These are phyloP conservation scores for Hygrocybe punicea DNA, from an alignment of 768 basidiomycete genomes.

Conservation along the genomic window DNA sequence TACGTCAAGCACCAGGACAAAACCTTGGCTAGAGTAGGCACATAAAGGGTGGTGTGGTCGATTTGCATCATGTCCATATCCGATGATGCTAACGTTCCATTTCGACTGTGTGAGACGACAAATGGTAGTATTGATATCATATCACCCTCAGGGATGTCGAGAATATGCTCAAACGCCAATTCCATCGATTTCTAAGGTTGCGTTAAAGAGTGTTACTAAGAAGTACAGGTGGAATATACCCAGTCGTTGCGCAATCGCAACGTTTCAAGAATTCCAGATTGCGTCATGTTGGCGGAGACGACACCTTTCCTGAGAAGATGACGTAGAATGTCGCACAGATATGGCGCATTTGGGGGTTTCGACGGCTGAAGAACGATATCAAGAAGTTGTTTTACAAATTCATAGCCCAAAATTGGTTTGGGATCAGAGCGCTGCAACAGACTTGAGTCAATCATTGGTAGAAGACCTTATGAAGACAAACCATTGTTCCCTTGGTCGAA, in stretches of 20 bases:
- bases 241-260: constrained; percentile 61
- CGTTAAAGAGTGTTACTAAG: neutral
- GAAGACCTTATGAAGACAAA: constrained; percentile 9
- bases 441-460: neutral
- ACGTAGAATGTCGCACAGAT: constrained; percentile 55
- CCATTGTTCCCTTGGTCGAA: constrained; percentile 13
- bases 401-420: constrained; percentile 32
- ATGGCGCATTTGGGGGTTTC: constrained; percentile 36
- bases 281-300: constrained; percentile 60
- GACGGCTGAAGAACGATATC: constrained; percentile 46
- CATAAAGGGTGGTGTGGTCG: constrained; percentile 20
- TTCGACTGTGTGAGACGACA: constrained; percentile 41
- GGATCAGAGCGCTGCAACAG: constrained; percentile 6
- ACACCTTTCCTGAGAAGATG: constrained; percentile 55
- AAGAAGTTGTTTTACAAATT: constrained; percentile 60
- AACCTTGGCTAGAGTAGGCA: constrained; percentile 35
- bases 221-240: constrained; percentile 40
- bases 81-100: neutral
- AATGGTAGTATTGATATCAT: constrained; percentile 51
- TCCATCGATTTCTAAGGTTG: constrained; percentile 44
- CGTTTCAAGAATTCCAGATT: constrained; percentile 53
- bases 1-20: constrained; percentile 38
- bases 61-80: constrained; percentile 42
- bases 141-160: constrained; percentile 65
- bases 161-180: constrained; percentile 50